Evolutionary conservation across 2,329 filamentous ascomycete genomes (phyloP), one percentile per base, ranked within the genome.

Genomic region (Colletotrichum costaricense): DNA sequence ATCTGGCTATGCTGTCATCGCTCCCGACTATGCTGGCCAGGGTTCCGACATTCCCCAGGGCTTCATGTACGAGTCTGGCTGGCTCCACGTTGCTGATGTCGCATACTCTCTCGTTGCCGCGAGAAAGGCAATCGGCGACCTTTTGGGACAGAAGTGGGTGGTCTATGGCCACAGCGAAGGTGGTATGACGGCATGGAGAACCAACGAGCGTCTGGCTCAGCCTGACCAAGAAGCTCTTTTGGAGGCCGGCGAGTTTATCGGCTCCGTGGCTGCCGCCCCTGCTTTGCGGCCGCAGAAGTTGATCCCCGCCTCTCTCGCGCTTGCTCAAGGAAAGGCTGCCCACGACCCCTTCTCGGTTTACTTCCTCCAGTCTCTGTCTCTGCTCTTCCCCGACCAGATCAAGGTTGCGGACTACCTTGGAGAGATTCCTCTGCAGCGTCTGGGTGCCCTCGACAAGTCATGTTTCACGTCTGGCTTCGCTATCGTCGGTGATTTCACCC

Each of bases 111-210:
- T 78, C 19, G 9, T 73, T 3, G 77, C 77, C 2, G 75, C 74
- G 0, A 63, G 76, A 5, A 76, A 70, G 14, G 64, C 57, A 12
- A 33, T 78, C 0, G 73, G 76, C 5, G 35, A 63, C 2, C 49
- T 67, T 0, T 46, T 78, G 0, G 71, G 69, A 12, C 56, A 76
- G 9, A 74, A 78, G 16, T 78, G 77, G 77, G 76, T 73, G 5
- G 72, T 78, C 0, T 28, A 67, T 0, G 77, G 77, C 0, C 77
- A 78, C 35, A 78, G 77, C 58, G 77, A 78, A 24, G 77, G 77
- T 0, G 77, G 77, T 6, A 73, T 78, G 74, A 77, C 77, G 1
- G 76, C 68, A 2, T 78, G 77, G 77, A 70, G 77, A 5, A 78
- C 77, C 12, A 75, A 73, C n/a, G 77, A 78, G 69, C 74, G 78